These are phyloP conservation scores for Candolleomyces eurysporus DNA, from an alignment of 768 basidiomycete genomes.

Conservation along the genomic window DNA sequence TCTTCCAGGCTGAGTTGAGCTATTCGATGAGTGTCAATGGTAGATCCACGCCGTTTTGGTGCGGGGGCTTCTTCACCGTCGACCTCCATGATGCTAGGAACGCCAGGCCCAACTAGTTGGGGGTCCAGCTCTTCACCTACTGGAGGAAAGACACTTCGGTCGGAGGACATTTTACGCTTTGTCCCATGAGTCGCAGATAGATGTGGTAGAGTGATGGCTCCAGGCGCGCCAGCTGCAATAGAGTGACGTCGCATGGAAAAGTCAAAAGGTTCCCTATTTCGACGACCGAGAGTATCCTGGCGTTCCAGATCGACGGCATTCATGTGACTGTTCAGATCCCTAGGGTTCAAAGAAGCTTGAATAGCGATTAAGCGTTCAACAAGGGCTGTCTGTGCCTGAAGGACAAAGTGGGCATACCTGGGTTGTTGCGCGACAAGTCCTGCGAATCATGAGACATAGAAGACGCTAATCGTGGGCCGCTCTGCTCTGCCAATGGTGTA, in stretches of 20 bases:
- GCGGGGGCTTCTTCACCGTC: constrained; percentile 61
- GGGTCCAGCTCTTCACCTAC: constrained; percentile 64
- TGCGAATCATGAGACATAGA: constrained; percentile 27
- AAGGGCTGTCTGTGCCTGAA: neutral
- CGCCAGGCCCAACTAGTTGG: constrained; percentile 65
- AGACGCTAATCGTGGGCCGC: constrained; percentile 23
- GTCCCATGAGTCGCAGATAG: constrained; percentile 53
- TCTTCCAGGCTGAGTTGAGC: constrained; percentile 76
- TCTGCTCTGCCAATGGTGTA: constrained; percentile 51
- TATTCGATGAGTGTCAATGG: constrained; percentile 75
- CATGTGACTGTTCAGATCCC: constrained; percentile 32
- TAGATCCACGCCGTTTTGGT: constrained; percentile 81
- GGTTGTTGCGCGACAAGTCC: constrained; percentile 23
- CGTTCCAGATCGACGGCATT: constrained; percentile 34
- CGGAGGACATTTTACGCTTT: constrained; percentile 82
- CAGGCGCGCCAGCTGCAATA: constrained; percentile 57
- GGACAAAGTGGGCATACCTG: constrained; percentile 22
- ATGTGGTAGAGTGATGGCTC: constrained; percentile 38
- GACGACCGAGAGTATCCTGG: constrained; percentile 26
- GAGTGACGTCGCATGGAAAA: constrained; percentile 73
- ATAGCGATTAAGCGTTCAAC: too few species aligned
- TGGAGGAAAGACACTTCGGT: constrained; percentile 50
- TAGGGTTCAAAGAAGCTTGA: constrained; percentile 25
- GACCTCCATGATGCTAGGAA: constrained; percentile 56
- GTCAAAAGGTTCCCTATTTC: constrained; percentile 53